A percentile compares a stretch with the other conserved stretches of the same genome.
Evolutionary conservation across 2,329 filamentous ascomycete species (phyloP).

Genomic region (Didymella segeticola): DNA sequence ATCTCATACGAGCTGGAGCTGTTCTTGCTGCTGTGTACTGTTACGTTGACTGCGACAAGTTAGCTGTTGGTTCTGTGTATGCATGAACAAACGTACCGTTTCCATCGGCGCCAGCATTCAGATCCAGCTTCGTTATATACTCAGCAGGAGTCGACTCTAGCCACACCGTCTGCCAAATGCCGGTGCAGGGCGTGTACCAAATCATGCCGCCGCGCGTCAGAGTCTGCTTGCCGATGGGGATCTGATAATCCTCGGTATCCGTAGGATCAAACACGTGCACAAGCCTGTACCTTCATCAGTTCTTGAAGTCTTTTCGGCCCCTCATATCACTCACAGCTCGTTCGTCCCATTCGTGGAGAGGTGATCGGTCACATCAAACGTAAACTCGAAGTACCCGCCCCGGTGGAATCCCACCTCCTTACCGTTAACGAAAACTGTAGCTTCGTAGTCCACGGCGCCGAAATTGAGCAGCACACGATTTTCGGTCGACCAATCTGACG

Average conservation of each 20-base stretch:
- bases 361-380: constrained; percentile 62
- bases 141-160: constrained; percentile 66
- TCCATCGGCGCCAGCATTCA: constrained; percentile 57
- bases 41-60: constrained; percentile 59
- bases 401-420: constrained; percentile 59
- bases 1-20: constrained; percentile 49
- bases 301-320: rapidly evolving
- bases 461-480: constrained; percentile 61
- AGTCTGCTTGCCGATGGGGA: constrained; percentile 72
- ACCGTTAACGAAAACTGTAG: constrained; percentile 66
- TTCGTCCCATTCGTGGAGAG: constrained; percentile 56
- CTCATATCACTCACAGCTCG: constrained; percentile 55
- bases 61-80: constrained; percentile 8
- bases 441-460: constrained; percentile 65
- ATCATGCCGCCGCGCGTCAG: constrained; percentile 63
- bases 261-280: constrained; percentile 74
- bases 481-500: constrained; percentile 53
- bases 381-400: constrained; percentile 69
- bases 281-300: constrained; percentile 50
- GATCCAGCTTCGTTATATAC: constrained; percentile 65
- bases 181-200: constrained; percentile 75
- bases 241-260: constrained; percentile 61
- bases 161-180: constrained; percentile 79
- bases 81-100: constrained; percentile 25
- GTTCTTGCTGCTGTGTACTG: constrained; percentile 57